These are phyloP conservation scores for Globisporangium nunn DNA, from an alignment of 352 stramenopile genomes.

Conservation along the genomic window DNA sequence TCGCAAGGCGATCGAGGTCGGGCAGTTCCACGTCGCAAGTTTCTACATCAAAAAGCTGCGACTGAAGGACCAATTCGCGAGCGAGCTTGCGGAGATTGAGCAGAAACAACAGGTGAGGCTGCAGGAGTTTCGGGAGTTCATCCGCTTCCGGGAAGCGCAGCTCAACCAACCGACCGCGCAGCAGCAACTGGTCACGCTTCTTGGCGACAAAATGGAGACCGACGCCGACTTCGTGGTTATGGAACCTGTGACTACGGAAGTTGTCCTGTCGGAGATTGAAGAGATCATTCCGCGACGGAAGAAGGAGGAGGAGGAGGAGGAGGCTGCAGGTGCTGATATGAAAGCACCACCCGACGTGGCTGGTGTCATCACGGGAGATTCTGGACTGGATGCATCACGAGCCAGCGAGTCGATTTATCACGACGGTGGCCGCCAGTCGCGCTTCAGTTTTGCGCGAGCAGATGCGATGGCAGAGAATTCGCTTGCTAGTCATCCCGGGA, in stretches of 20 bases:
- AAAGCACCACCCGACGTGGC: not conserved
- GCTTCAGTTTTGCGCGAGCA: conserved; percentile 51
- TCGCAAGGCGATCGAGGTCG: conserved; percentile 39
- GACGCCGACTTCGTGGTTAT: conserved; percentile 47
- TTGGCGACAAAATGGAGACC: conserved; percentile 24
- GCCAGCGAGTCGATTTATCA: conserved; percentile 5
- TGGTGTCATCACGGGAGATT: not conserved
- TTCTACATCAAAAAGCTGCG: conserved; percentile 81
- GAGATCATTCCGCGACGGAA: conserved; percentile 43
- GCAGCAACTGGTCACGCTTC: conserved; percentile 26
- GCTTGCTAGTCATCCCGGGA: conserved; percentile 1
- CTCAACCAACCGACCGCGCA: conserved; percentile 36
- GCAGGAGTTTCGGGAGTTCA: conserved; percentile 57
- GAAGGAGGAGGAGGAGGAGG: conserved; percentile 11
- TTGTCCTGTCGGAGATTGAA: conserved; percentile 52
- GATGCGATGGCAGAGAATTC: not conserved
- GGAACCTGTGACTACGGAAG: conserved; percentile 35
- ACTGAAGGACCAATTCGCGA: conserved; percentile 46
- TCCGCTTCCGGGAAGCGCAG: conserved; percentile 36
- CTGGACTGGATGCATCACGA: not conserved
- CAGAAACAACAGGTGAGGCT: conserved; percentile 38
- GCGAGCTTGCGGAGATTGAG: conserved; percentile 57
- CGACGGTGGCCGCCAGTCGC: conserved; percentile 21
- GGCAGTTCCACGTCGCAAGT: conserved; percentile 67
- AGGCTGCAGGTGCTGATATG: conserved; percentile 1